These are phyloP conservation scores for Populus ilicifolia DNA, from an alignment of 345 rosid genomes.

Conservation along the genomic window DNA sequence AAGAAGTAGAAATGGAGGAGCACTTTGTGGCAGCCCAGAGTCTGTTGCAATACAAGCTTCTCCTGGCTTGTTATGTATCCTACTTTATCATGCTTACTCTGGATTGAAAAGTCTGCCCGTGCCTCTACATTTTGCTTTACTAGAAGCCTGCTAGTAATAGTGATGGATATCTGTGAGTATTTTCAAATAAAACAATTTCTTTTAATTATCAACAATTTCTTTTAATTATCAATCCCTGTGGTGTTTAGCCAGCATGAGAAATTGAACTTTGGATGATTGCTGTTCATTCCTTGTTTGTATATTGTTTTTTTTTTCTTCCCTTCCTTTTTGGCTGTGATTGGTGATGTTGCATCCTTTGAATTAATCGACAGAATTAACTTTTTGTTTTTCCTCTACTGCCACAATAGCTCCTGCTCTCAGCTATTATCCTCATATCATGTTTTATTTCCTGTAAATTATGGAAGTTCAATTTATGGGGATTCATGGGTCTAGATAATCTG, in stretches of 20 bases:
- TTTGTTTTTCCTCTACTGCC: background rate
- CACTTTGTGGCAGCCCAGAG: background rate
- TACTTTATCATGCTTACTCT: background rate
- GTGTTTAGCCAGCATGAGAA: background rate
- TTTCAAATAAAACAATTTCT: background rate
- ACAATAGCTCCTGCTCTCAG: background rate
- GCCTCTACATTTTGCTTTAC: background rate
- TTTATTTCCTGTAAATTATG: background rate
- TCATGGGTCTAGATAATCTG: background rate
- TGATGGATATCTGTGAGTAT: background rate
- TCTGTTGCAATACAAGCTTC: background rate
- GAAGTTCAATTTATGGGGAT: background rate
- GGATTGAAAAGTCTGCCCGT: background rate
- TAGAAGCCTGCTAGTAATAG: background rate
- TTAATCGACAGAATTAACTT: background rate
- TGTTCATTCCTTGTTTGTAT: background rate
- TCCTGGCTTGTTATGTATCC: background rate
- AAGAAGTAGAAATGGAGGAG: background rate
- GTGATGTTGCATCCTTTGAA: background rate
- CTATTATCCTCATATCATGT: background rate
- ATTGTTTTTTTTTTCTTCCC: background rate
- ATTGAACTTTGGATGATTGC: background rate
- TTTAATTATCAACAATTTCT: background rate
- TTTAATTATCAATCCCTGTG: background rate
- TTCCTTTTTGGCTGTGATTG: background rate